Percentiles rank a stretch among this genome's conserved stretches.
phyloP scores from a whole-genome alignment of 441 rosid genomes.

The Brassica balearica region DNA sequence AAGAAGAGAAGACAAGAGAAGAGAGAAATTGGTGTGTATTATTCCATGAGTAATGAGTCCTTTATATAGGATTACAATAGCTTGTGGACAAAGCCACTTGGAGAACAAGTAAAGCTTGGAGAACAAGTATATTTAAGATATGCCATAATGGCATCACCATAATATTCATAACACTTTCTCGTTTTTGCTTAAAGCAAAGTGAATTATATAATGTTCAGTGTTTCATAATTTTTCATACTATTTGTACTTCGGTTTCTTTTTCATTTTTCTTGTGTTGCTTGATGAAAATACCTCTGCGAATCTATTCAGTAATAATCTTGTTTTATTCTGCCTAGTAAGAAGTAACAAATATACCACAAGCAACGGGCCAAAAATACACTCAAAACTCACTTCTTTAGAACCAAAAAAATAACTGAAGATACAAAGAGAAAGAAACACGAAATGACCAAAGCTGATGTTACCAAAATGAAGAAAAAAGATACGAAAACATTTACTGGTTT shows the following conservation, averaged over 20 bases:
- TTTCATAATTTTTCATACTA: not conserved
- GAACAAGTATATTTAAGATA: too few relatives aligned
- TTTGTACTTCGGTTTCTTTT: not conserved
- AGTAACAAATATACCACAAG: not conserved
- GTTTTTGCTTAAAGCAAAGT: not conserved
- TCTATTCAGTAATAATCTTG: not conserved
- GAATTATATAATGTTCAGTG: not conserved
- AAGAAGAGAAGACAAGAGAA: too few relatives aligned
- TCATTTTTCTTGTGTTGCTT: not conserved
- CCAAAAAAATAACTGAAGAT: not conserved
- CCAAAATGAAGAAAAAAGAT: not conserved
- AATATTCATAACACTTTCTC: too few relatives aligned
- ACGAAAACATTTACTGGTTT: not conserved
- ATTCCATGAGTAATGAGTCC: too few relatives aligned
- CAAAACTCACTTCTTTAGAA: not conserved
- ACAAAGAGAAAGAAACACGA: not conserved
- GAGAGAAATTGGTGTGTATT: too few relatives aligned
- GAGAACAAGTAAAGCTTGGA: too few relatives aligned
- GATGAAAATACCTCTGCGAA: not conserved
- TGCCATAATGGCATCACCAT: too few relatives aligned
- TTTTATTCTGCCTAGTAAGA: not conserved
- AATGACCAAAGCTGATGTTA: not conserved
- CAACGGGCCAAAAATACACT: not conserved
- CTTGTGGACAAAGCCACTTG: too few relatives aligned
- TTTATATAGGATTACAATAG: too few relatives aligned